Base-by-base conservation (phyloP, 2,329 filamentous ascomycete genomes). In the Neoarthrinium moseri region DNA sequence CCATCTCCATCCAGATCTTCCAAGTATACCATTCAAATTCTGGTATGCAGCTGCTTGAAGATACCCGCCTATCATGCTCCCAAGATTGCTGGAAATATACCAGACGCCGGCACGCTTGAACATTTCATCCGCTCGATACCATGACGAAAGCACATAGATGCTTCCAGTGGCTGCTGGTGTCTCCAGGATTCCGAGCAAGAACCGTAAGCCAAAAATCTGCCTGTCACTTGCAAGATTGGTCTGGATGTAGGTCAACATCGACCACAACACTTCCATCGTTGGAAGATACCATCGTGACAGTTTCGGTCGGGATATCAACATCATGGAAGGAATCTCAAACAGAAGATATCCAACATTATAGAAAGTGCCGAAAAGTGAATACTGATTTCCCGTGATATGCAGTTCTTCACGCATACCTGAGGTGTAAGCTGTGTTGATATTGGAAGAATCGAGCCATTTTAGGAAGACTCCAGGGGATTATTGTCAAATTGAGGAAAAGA, bases 31-130 rank as follows among this genome's bases (percentile, higher is more conserved):
- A 30, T 75, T 70, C 0, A 78, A 62, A 33, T 72, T 72, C 8
- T 65, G 70, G 53, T 78, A 77, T 0, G 73, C 72, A 2, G 71
- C 74, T 4, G 73, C 69, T 51, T 77, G 72, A 0, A 78, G 60
- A 45, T 75, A 77, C 1, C 73, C 74, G 32, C 70, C 69, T 29
- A 77, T 71, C 70, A 77, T 75, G 2, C 67, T 62, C 1, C 72
- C 73, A 0, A 76, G 59, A 2, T 70, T 71, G 29, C 71, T 72
- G 3, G 68, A 71, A 2, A 72, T 64, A 32, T 66, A 77, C 66
- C 73, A 77, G 1, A 74, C 64, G 0, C 72, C 71, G 0, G 70
- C 69, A 6, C 74, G 65, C 51, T 77, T 77, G 50, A 71, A 75
- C 0, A 66, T 58, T 23, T 64, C 61, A 11, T 52, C 46, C 13